These are phyloP conservation scores for Tetragonia tetragonoides DNA, from an alignment of 148 eudicot species.

Conservation along the genomic window DNA sequence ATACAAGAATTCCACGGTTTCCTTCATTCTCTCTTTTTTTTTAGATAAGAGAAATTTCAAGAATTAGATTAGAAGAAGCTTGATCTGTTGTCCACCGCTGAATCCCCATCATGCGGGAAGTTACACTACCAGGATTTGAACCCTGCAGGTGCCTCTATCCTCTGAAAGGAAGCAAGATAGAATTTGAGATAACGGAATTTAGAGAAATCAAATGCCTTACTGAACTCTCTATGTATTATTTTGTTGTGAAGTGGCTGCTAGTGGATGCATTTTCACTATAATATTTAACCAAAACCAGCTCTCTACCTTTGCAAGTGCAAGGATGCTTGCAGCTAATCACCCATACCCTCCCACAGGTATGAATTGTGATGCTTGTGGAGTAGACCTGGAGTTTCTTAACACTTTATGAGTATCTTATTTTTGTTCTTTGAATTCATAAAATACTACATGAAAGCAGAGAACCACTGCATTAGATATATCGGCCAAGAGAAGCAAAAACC, in stretches of 20 bases:
- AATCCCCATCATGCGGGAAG: too few relatives aligned
- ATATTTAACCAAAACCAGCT: not conserved
- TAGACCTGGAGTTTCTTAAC: not conserved
- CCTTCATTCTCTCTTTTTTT: not conserved
- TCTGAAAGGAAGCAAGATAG: not conserved
- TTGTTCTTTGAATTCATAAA: not conserved
- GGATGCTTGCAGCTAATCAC: not conserved
- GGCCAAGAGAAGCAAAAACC: not conserved
- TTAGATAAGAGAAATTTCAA: not conserved
- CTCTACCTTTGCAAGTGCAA: not conserved
- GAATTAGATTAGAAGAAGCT: not conserved
- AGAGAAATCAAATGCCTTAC: too few relatives aligned
- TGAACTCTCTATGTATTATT: too few relatives aligned
- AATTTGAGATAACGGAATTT: not conserved
- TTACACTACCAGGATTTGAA: too few relatives aligned
- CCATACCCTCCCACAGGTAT: not conserved
- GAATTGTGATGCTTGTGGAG: not conserved
- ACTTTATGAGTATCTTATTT: not conserved
- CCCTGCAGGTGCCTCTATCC: too few relatives aligned
- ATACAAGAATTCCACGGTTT: not conserved
- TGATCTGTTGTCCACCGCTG: not conserved
- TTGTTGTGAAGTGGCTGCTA: too few relatives aligned
- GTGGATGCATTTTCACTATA: too few relatives aligned
- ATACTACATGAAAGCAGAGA: not conserved
- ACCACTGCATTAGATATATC: not conserved